phyloP scores from a whole-genome alignment of 2,329 filamentous ascomycete species.

The Colletotrichum phormii region DNA sequence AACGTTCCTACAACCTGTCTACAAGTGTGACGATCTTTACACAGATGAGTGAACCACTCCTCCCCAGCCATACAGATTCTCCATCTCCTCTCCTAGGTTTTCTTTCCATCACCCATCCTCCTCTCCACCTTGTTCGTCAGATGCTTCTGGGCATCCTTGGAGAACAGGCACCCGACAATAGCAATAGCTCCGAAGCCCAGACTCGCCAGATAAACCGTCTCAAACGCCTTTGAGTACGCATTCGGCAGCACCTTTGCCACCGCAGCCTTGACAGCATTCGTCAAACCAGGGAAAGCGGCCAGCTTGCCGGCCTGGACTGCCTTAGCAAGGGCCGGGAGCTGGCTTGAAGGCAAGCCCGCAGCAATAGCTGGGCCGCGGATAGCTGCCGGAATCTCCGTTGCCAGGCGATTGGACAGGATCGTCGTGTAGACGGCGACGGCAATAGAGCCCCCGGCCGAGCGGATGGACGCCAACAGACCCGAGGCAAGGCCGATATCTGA shows the following conservation, averaged over 20 bases:
- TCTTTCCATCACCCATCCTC: constrained; percentile 43
- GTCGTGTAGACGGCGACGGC: constrained; percentile 53
- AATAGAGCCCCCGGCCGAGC: constrained; percentile 50
- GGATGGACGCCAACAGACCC: constrained; percentile 53
- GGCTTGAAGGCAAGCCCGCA: constrained; percentile 49
- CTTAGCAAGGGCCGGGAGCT: constrained; percentile 47
- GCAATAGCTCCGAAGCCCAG: constrained; percentile 52
- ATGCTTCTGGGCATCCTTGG: constrained; percentile 48
- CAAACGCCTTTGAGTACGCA: constrained; percentile 52
- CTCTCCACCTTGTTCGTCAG: constrained; percentile 49
- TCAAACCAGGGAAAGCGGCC: constrained; percentile 50
- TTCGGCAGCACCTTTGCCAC: constrained; percentile 46
- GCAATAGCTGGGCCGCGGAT: constrained; percentile 48
- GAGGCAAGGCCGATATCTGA: constrained; percentile 55
- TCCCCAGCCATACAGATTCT: too few species aligned
- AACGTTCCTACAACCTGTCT: too few species aligned
- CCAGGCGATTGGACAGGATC: constrained; percentile 51
- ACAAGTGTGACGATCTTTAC: too few species aligned
- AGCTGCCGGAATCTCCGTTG: constrained; percentile 46
- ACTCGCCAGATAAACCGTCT: constrained; percentile 53
- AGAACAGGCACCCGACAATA: constrained; percentile 49
- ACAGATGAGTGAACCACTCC: too few species aligned
- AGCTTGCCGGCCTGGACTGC: constrained; percentile 46
- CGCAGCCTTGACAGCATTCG: constrained; percentile 44
- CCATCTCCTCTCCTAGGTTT: neutral